phyloP scores from a whole-genome alignment of 371 early-diverging fungal species.

The Mucor velutinosus region DNA sequence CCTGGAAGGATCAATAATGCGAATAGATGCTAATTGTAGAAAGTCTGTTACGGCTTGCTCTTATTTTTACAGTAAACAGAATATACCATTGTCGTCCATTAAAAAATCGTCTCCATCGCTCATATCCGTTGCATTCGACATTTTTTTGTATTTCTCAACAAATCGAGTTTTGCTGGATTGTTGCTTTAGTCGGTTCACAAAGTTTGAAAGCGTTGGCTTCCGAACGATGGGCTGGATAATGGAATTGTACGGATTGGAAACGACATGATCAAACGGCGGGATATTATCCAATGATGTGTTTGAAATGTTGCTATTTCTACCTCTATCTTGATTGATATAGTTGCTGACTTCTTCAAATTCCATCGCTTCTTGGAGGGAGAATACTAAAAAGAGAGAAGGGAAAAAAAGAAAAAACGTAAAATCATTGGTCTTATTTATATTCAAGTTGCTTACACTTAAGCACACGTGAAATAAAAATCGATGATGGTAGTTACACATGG shows the following conservation, averaged over 20 bases:
- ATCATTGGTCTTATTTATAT: not conserved
- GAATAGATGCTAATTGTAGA: conserved; percentile 1
- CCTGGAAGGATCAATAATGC: conserved; percentile 8
- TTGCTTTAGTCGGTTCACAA: conserved; percentile 21
- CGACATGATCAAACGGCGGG: not conserved
- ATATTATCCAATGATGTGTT: not conserved
- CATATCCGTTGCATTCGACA: not conserved
- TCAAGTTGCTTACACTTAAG: not conserved
- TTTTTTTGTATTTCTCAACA: conserved; percentile 15
- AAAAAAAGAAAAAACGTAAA: not conserved
- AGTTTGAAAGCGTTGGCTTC: conserved; percentile 22
- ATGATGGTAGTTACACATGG: not conserved
- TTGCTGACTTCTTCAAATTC: conserved; percentile 13
- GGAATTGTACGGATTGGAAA: not conserved
- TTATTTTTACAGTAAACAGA: not conserved
- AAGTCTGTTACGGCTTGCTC: not conserved
- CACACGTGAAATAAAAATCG: not conserved
- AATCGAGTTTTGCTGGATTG: conserved; percentile 26
- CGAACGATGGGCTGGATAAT: not conserved
- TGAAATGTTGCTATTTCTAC: not conserved
- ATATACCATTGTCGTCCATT: conserved; percentile 6
- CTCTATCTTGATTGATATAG: not conserved
- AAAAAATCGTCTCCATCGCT: conserved; percentile 3
- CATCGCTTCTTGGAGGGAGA: not conserved
- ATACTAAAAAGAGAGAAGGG: not conserved